A percentile compares a stretch with the other conserved stretches of the same genome.
Conservation (phyloP, 495 filamentous ascomycete genomes). For the Xanthoparmelia taractica region DNA sequence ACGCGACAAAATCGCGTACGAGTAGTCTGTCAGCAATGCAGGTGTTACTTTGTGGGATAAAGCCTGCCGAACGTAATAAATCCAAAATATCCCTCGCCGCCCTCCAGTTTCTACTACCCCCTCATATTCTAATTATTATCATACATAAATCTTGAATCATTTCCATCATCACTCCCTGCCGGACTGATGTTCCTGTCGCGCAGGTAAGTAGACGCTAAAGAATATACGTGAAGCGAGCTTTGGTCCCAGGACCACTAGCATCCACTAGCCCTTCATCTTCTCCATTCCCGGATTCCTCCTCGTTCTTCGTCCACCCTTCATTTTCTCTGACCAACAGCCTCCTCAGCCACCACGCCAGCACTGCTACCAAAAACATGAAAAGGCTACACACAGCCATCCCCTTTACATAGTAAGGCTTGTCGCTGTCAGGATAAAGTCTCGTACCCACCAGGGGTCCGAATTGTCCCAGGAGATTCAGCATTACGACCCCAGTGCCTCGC, state of each 20-base stretch:
- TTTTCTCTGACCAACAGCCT: conserved; percentile 39
- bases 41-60: too few species aligned
- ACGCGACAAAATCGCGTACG: neutral
- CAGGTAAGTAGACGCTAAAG: neutral
- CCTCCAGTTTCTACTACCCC: too few species aligned
- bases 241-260: neutral
- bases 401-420: conserved; percentile 50
- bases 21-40: too few species aligned
- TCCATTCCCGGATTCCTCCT: neutral
- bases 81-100: too few species aligned
- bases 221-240: conserved; percentile 5
- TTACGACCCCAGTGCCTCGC: conserved; percentile 50
- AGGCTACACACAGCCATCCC: conserved; percentile 51
- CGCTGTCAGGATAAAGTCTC: conserved; percentile 48
- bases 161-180: too few species aligned
- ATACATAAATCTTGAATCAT: too few species aligned
- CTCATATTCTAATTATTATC: too few species aligned
- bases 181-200: too few species aligned
- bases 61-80: too few species aligned
- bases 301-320: conserved; percentile 16
- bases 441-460: conserved; percentile 56
- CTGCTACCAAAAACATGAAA: conserved; percentile 47
- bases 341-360: conserved; percentile 43
- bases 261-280: conserved; percentile 23
- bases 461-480: conserved; percentile 55